These are phyloP conservation scores for Drosera capensis DNA, from an alignment of 148 eudicot species.

Conservation along the genomic window DNA sequence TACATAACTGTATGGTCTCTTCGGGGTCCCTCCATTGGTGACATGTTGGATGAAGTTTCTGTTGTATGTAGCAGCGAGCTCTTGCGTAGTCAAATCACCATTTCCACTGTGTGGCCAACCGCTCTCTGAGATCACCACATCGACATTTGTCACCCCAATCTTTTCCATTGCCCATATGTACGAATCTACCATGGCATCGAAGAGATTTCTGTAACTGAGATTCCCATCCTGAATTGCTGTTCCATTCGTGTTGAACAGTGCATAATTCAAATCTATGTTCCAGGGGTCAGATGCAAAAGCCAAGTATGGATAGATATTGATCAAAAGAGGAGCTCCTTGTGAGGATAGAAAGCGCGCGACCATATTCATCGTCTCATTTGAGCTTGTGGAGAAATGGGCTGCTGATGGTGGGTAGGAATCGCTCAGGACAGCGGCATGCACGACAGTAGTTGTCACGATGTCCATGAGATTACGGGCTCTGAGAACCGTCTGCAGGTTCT, in stretches of 20 bases:
- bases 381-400: constrained; percentile 11
- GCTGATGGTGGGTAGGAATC: constrained; percentile 33
- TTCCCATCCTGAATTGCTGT: constrained; percentile 14
- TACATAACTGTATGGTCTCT: constrained; percentile 7
- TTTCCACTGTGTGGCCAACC: constrained; percentile 33
- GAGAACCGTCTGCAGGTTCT: constrained; percentile 21
- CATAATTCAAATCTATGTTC: constrained; percentile 20
- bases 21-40: constrained; percentile 16
- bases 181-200: constrained; percentile 31
- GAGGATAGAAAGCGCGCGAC: constrained; percentile 12
- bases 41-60: constrained; percentile 11
- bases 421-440: constrained; percentile 7
- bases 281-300: constrained; percentile 16
- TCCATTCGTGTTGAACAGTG: constrained; percentile 12
- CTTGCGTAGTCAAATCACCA: constrained; percentile 14
- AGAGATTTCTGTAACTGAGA: constrained; percentile 25
- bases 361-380: not conserved
- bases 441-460: constrained; percentile 19
- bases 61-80: constrained; percentile 21
- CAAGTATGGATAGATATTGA: constrained; percentile 45
- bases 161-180: constrained; percentile 22
- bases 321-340: constrained; percentile 14
- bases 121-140: constrained; percentile 16
- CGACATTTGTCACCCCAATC: constrained; percentile 9
- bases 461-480: not conserved